Evolutionary conservation across 305 asterid species (phyloP), one percentile per base, ranked within the genome.

Genomic region (Fraxinus ornus): DNA sequence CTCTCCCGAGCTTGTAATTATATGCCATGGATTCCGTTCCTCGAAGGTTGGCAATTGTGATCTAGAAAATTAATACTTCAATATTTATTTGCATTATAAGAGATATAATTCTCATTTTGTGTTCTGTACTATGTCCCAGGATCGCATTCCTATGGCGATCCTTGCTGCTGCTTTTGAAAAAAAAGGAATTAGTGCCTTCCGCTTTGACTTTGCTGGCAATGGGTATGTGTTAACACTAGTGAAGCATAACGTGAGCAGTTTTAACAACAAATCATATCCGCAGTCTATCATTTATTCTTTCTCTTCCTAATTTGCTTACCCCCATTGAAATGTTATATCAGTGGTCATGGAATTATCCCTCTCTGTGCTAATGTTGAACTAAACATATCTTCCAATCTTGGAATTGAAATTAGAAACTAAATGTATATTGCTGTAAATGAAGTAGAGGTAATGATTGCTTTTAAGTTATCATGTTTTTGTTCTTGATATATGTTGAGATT

Each of bases 181-280:
- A 77, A 92, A 92, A 82, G 97, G 92, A 82, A 88, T 92, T 52
- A 93, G 93, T 80, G 93, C 94, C 74, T 95, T 91, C 84, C 97
- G 98, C 84, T 95, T 95, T 81, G 98, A 95, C 86, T 95, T 95
- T 85, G 91, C 98, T n/a, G 99, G 99, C 77, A 94, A 94, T 76
- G 99, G 99, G 99, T 92, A 87, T 83, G 89, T 82, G 39, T 39
- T 36, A 24, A 64, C 4, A 1, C 32, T 64, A 21, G 21, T 55
- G 66, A 55, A 5, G 49, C 49, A 39, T 39, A 39, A 39, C 2
- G 15, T 8, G 49, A 39, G 3, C 15, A 39, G 49, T 39, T 39
- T 39, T n/a, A 55, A 17, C 24, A 55, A 55, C 3, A 55, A 55
- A n/a, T 55, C 22, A n/a, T 55, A 15, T 17, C 22, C 19, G 0